Percentiles rank a stretch among this genome's conserved stretches.
Evolutionary conservation across 257 asterid species (phyloP).

Genomic region (Oldenlandia corymbosa): DNA sequence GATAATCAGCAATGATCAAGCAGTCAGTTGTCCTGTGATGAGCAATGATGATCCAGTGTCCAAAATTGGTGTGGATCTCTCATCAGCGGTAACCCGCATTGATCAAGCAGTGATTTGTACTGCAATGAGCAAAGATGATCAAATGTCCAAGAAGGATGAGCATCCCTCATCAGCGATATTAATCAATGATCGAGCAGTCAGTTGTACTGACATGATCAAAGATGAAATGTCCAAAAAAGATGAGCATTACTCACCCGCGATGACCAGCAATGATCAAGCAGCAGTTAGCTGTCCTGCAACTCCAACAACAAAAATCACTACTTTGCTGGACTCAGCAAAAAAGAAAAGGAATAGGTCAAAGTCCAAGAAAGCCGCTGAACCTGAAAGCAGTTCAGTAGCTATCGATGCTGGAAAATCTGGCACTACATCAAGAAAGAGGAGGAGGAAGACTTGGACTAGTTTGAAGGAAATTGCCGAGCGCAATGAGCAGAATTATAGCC

Average conservation of each 20-base stretch:
- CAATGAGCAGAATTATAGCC: constrained; percentile 25
- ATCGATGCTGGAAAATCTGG: constrained; percentile 23
- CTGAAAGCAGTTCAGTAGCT: constrained; percentile 20
- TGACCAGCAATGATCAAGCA: constrained; percentile 21
- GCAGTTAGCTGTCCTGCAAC: constrained; percentile 33
- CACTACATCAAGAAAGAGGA: constrained; percentile 41
- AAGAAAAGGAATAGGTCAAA: constrained; percentile 49
- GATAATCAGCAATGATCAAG: constrained; percentile 19
- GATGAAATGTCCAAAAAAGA: constrained; percentile 11
- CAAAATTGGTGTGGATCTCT: constrained; percentile 17
- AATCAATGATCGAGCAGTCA: constrained; percentile 20
- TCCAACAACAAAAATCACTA: constrained; percentile 25
- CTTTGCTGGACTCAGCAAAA: constrained; percentile 54
- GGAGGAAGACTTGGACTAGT: constrained; percentile 65
- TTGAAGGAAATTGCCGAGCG: constrained; percentile 61
- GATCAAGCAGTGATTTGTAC: constrained; percentile 28
- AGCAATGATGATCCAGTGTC: no score
- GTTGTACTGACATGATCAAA: constrained; percentile 23
- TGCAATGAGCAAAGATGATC: no score
- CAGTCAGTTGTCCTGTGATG: constrained; percentile 24
- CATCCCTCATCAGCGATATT: constrained; percentile 23
- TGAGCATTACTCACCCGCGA: constrained; percentile 24
- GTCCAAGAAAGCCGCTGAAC: constrained; percentile 35
- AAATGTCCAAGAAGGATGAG: constrained; percentile 11
- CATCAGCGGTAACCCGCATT: constrained; percentile 23